Evolutionary conservation across 257 asterid genomes (phyloP).

Genomic region (Verbascum thapsus): DNA sequence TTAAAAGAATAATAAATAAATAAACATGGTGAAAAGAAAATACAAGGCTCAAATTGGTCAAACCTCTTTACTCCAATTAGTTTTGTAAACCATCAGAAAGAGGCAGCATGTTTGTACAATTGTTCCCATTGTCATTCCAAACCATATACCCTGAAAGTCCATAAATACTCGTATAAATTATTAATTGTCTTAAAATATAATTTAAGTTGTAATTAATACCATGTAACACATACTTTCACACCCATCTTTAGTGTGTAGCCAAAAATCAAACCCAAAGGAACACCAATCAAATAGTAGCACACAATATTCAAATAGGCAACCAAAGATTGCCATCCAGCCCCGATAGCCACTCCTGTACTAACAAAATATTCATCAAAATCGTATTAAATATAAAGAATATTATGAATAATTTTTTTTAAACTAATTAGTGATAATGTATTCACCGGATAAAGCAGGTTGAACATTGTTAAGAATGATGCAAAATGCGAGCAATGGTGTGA

Average conservation of each 20-base stretch:
- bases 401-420: too few species aligned
- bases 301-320: conserved; percentile 53
- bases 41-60: neutral
- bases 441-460: conserved; percentile 37
- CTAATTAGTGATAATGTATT: neutral
- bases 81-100: conserved; percentile 39
- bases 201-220: too few species aligned
- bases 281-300: conserved; percentile 49
- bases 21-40: too few species aligned
- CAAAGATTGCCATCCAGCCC: conserved; percentile 60
- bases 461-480: conserved; percentile 43
- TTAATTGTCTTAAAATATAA: neutral
- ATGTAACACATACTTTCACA: conserved; percentile 41
- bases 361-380: too few species aligned
- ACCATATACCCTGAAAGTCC: conserved; percentile 53
- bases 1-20: too few species aligned
- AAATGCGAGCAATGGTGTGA: conserved; percentile 45
- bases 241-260: conserved; percentile 40
- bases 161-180: too few species aligned
- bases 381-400: too few species aligned
- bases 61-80: conserved; percentile 64
- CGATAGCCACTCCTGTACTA: conserved; percentile 51
- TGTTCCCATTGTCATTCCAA: conserved; percentile 53
- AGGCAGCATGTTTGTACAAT: conserved; percentile 41
- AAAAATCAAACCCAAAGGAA: conserved; percentile 45